Base-by-base conservation (phyloP, 768 basidiomycete species). In the Calocybe cyanea region DNA sequence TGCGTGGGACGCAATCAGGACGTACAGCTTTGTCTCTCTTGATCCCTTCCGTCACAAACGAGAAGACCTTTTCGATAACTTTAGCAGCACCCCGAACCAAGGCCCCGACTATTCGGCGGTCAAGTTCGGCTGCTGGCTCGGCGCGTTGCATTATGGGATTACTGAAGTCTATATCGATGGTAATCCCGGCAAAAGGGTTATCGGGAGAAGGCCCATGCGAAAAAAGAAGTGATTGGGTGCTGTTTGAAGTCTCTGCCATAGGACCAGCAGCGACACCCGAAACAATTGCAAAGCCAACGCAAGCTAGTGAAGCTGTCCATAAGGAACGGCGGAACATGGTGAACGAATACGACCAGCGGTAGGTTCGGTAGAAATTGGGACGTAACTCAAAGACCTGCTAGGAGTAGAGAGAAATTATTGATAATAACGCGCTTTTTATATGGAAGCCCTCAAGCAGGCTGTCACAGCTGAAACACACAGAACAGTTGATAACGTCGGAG, bases 1-100 rank as follows among this genome's bases (percentile, higher is more conserved):
- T n/a, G n/a, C n/a, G n/a, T n/a, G n/a, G n/a, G n/a, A n/a, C n/a
- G n/a, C n/a, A n/a, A n/a, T n/a, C n/a, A n/a, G n/a, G n/a, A 20
- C 47, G 21, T 38, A 50, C 45, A 24, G 40, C 37, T 28, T 53
- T 53, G 35, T 53, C 52, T 21, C 9, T 49, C 2, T 50, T 25
- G 13, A 53, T 45, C 25, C 17, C 36, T 20, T 38, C 31, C 31
- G 43, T 44, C 7, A 50, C 46, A 23, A 34, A 25, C 2, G 37
- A 28, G 13, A 49, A 37, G n/a, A 49, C 19, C 19, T 32, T 46
- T 19, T n/a, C 8, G 6, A 50, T 47, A 15, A 50, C 1, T 23
- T 53, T 44, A 4, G 38, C 45, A 11, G 35, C 45, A 17, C 23
- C 48, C 10, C 45, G 38, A 11, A 38, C 30, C 8, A 49, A 19